Evolutionary conservation across 2,329 filamentous ascomycete species (phyloP).

Genomic region (Esteya vermicola): DNA sequence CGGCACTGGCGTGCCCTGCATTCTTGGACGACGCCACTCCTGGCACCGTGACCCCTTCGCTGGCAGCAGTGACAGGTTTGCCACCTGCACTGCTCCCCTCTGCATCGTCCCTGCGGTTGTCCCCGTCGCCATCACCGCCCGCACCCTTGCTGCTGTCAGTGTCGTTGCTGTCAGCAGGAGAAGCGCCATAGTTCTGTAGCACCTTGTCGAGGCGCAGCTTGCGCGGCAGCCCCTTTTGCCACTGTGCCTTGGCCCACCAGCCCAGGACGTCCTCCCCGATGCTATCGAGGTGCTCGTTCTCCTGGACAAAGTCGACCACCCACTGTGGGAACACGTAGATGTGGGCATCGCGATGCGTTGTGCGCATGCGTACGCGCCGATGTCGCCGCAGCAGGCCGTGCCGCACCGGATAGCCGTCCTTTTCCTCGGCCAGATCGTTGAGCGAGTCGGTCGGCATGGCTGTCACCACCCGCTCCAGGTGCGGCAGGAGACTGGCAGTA

Average conservation of each 20-base stretch:
- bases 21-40: no score
- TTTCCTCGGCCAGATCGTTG: constrained; percentile 67
- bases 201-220: constrained; percentile 63
- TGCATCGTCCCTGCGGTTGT: neutral
- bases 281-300: constrained; percentile 71
- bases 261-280: constrained; percentile 85
- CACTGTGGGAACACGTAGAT: constrained; percentile 90
- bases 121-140: neutral
- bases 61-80: no score
- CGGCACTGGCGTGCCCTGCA: no score
- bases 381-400: constrained; percentile 64
- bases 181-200: constrained; percentile 20
- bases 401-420: constrained; percentile 58
- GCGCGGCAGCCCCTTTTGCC: constrained; percentile 67
- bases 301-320: constrained; percentile 70
- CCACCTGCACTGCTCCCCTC: neutral
- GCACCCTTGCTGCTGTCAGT: neutral
- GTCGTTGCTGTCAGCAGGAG: neutral
- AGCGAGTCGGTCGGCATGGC: constrained; percentile 80
- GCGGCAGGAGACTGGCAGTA: constrained; percentile 42
- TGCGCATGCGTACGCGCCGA: constrained; percentile 65
- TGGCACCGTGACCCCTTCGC: no score
- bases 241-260: constrained; percentile 90
- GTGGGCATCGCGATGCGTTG: constrained; percentile 77
- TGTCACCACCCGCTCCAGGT: constrained; percentile 67